Evolutionary conservation across 352 stramenopile species (phyloP).

Genomic region (Phytophthora sojae): DNA sequence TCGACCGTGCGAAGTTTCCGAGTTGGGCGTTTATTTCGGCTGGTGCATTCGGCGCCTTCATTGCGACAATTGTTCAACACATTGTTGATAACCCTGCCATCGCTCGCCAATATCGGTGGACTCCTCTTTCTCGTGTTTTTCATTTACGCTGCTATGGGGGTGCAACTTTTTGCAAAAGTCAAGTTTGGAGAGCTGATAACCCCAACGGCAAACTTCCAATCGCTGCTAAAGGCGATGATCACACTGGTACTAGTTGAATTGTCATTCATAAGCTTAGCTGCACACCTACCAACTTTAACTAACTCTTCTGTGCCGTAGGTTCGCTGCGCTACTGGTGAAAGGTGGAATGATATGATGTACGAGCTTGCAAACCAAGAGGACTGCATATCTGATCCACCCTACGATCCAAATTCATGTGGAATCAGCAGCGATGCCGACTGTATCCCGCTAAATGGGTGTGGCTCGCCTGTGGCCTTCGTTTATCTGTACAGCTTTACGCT

Average conservation of each 20-base stretch:
- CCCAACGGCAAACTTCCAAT: slow-evolving; percentile 88
- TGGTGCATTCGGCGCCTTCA: slow-evolving; percentile 77
- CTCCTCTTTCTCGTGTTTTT: slow-evolving; percentile 93
- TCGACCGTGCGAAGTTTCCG: slow-evolving; percentile 85
- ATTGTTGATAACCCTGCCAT: slow-evolving; percentile 86
- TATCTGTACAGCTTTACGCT: slow-evolving; percentile 92
- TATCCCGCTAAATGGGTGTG: slow-evolving; percentile 75
- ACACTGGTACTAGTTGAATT: slow-evolving; percentile 46
- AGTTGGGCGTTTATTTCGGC: slow-evolving; percentile 75
- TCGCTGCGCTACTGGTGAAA: slow-evolving; percentile 92
- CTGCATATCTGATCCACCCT: slow-evolving; percentile 53
- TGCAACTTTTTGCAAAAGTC: slow-evolving; percentile 92
- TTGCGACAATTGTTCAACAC: slow-evolving; percentile 91
- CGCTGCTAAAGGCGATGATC: slow-evolving; percentile 75
- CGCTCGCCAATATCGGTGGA: slow-evolving; percentile 86
- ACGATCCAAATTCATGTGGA: slow-evolving; percentile 66
- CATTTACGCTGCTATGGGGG: slow-evolving; percentile 91
- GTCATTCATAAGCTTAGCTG: neutral
- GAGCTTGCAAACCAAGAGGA: slow-evolving; percentile 70
- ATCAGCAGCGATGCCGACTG: slow-evolving; percentile 60
- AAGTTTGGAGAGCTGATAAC: slow-evolving; percentile 74
- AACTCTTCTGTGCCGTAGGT: slow-evolving; percentile 56
- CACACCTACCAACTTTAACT: neutral
- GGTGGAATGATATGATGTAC: slow-evolving; percentile 94
- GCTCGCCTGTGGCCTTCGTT: slow-evolving; percentile 63